Conservation (phyloP, 306 rosid species). For the Biancaea sappan region DNA sequence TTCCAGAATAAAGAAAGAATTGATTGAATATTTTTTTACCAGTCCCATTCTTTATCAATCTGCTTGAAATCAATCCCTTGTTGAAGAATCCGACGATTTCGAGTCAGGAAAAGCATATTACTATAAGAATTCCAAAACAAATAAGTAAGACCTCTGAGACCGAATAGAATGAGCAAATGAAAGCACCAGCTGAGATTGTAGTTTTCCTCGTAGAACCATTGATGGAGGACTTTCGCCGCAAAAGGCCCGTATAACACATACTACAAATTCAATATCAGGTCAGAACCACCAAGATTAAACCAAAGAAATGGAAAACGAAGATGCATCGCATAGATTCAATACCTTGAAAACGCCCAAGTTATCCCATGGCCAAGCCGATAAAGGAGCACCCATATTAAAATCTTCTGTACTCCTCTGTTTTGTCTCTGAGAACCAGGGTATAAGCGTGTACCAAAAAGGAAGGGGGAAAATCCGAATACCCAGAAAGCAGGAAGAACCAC, state of each 20-base stretch:
- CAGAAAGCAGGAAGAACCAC: conserved; percentile 12
- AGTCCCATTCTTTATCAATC: conserved; percentile 81
- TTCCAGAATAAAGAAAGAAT: too few species aligned
- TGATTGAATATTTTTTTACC: conserved; percentile 44
- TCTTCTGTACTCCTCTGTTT: background rate
- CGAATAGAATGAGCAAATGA: conserved; percentile 48
- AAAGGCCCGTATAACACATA: conserved; percentile 74
- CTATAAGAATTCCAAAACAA: conserved; percentile 39
- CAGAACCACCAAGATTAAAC: background rate
- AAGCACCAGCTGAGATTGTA: conserved; percentile 59
- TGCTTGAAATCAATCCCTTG: conserved; percentile 59
- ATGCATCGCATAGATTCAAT: background rate
- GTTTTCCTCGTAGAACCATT: conserved; percentile 49
- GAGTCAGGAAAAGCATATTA: conserved; percentile 47
- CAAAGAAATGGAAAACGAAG: background rate
- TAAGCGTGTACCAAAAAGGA: background rate
- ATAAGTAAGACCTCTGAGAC: conserved; percentile 38
- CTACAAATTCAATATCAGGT: conserved; percentile 29
- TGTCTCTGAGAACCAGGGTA: background rate
- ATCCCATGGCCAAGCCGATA: conserved; percentile 92
- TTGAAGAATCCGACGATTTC: conserved; percentile 45
- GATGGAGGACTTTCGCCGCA: conserved; percentile 54
- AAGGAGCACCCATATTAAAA: conserved; percentile 59
- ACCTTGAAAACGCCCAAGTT: conserved; percentile 81
- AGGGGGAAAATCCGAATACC: background rate